Conservation (phyloP, 2,329 filamentous ascomycete species). For the Dendryphion nanum region DNA sequence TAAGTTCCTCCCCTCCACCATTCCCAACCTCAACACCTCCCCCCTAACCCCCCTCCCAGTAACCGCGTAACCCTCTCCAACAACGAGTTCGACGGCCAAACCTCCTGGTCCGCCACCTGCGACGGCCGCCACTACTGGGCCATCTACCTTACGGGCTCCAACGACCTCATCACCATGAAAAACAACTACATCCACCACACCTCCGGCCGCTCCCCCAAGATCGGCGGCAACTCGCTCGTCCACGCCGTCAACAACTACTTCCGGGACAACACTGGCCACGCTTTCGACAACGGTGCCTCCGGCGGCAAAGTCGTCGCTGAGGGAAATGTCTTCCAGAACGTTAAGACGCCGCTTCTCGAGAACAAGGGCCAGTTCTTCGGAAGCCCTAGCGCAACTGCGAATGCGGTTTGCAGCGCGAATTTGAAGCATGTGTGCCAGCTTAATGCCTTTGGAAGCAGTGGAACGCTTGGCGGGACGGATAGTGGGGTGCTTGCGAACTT, state of each 20-base stretch:
- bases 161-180: conserved; percentile 58
- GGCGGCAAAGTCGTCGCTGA: conserved; percentile 51
- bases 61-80: neutral
- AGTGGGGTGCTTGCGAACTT: conserved; percentile 52
- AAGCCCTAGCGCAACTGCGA: conserved; percentile 31
- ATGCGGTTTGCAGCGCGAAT: conserved; percentile 42
- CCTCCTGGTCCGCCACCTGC: neutral
- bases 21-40: neutral
- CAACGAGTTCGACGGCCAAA: neutral
- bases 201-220: conserved; percentile 57
- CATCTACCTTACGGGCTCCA: conserved; percentile 57
- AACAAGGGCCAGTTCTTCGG: conserved; percentile 44
- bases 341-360: conserved; percentile 44
- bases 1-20: too few species aligned
- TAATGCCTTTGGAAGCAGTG: conserved; percentile 42
- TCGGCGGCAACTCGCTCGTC: conserved; percentile 55
- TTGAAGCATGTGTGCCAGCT: conserved; percentile 53
- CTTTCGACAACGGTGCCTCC: conserved; percentile 50
- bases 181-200: conserved; percentile 62
- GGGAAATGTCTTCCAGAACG: conserved; percentile 59
- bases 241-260: conserved; percentile 65
- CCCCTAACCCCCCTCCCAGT: neutral
- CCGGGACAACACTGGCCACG: conserved; percentile 55
- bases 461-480: conserved; percentile 35
- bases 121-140: conserved; percentile 59